A percentile compares a stretch with the other conserved stretches of the same genome.
phyloP scores from a whole-genome alignment of 345 rosid genomes.

The Populus alba region DNA sequence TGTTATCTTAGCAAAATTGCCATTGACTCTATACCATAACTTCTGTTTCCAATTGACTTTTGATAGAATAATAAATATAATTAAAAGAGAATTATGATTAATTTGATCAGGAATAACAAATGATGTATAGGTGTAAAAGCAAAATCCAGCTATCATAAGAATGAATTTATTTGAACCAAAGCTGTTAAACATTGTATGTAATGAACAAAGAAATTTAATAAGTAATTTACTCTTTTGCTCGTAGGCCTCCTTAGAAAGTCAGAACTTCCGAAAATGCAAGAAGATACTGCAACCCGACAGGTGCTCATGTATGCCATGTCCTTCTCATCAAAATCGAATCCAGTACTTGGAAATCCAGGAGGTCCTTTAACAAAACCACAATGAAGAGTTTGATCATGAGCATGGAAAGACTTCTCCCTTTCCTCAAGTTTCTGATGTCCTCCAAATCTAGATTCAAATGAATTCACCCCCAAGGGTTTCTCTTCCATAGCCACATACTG shows the following conservation, averaged over 20 bases:
- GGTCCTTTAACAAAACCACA: constrained; percentile 81
- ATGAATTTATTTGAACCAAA: not conserved
- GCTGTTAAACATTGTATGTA: not conserved
- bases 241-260: constrained; percentile 91
- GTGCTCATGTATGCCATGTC: constrained; percentile 70
- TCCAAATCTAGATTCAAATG: constrained; percentile 60
- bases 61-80: not conserved
- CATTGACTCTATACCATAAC: not conserved
- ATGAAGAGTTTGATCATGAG: constrained; percentile 61
- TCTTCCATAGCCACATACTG: constrained; percentile 53
- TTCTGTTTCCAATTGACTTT: not conserved
- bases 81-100: not conserved
- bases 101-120: not conserved
- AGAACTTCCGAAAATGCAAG: constrained; percentile 94
- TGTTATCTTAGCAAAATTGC: not conserved
- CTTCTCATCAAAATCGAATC: constrained; percentile 62
- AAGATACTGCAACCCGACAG: constrained; percentile 72
- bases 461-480: constrained; percentile 21
- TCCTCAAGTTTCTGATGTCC: constrained; percentile 76
- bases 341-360: constrained; percentile 43
- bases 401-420: constrained; percentile 70
- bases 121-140: not conserved
- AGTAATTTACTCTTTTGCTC: constrained; percentile 49
- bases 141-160: not conserved
- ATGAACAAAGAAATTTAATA: not conserved